Conservation (phyloP, 2,329 filamentous ascomycete genomes). For the Mycosphaerella arachidis region DNA sequence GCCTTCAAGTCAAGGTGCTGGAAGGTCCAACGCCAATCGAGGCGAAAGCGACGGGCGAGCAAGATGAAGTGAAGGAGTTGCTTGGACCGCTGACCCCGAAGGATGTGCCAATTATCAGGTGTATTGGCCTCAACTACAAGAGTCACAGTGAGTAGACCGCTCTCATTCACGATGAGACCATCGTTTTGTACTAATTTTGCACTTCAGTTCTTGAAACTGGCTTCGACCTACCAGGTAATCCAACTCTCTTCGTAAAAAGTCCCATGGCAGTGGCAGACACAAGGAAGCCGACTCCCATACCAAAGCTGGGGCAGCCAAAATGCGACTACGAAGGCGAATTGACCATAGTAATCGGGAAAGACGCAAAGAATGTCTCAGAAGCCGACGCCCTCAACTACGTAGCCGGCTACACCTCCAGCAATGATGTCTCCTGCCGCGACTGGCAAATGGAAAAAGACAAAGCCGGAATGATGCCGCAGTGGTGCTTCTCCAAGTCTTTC, state of each 20-base stretch:
- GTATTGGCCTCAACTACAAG: conserved; percentile 57
- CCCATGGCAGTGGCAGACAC: conserved; percentile 62
- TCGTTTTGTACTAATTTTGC: neutral
- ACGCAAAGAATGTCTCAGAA: conserved; percentile 61
- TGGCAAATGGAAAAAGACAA: conserved; percentile 42
- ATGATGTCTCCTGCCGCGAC: conserved; percentile 73
- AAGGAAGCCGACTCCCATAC: conserved; percentile 61
- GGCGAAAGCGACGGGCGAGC: conserved; percentile 47
- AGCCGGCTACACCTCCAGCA: conserved; percentile 68
- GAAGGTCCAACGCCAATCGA: conserved; percentile 44
- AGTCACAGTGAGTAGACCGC: conserved; percentile 42
- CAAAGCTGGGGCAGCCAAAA: conserved; percentile 59
- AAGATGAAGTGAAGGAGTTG: conserved; percentile 50
- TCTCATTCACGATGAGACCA: neutral
- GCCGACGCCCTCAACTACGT: conserved; percentile 62
- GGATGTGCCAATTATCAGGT: conserved; percentile 54
- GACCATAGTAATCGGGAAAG: conserved; percentile 65
- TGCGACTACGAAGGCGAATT: conserved; percentile 79
- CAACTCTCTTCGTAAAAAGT: conserved; percentile 67
- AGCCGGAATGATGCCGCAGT: conserved; percentile 53
- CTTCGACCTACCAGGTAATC: conserved; percentile 64
- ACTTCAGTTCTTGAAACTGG: conserved; percentile 43
- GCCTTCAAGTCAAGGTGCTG: conserved; percentile 50
- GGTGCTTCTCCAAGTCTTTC: conserved; percentile 56
- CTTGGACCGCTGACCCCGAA: conserved; percentile 48